These are phyloP conservation scores for Wickerhamiella kurtzmanii DNA, from an alignment of 805 yeast species.

Conservation along the genomic window DNA sequence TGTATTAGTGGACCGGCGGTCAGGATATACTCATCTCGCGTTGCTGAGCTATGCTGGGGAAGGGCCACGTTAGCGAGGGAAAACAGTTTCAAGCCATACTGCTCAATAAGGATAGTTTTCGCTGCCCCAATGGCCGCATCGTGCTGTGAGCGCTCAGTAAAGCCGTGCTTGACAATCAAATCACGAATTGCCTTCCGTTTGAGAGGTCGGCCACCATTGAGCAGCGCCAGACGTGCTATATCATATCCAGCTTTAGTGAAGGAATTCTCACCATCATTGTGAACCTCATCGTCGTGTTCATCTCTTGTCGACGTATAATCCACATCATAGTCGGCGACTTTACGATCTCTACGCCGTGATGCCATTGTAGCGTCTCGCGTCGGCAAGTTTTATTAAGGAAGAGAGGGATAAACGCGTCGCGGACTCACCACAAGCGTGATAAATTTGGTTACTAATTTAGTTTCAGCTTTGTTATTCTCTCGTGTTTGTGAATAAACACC, in stretches of 20 bases:
- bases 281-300: neutral
- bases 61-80: neutral
- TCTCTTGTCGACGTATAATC: no score
- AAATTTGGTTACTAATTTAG: no score
- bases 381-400: no score
- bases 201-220: neutral
- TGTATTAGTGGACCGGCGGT: neutral
- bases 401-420: no score
- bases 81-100: slow-evolving; percentile 1
- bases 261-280: neutral
- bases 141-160: neutral
- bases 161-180: neutral
- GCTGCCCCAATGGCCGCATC: neutral
- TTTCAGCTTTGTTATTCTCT: no score
- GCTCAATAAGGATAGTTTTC: neutral
- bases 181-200: neutral
- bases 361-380: no score
- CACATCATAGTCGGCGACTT: no score
- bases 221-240: neutral
- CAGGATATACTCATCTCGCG: neutral
- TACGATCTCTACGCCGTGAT: no score
- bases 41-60: neutral
- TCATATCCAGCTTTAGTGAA: neutral
- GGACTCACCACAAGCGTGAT: no score
- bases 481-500: no score